Conservation (phyloP, 1,284 basidiomycete species). For the Cutaneotrichosporon spelunceum region DNA sequence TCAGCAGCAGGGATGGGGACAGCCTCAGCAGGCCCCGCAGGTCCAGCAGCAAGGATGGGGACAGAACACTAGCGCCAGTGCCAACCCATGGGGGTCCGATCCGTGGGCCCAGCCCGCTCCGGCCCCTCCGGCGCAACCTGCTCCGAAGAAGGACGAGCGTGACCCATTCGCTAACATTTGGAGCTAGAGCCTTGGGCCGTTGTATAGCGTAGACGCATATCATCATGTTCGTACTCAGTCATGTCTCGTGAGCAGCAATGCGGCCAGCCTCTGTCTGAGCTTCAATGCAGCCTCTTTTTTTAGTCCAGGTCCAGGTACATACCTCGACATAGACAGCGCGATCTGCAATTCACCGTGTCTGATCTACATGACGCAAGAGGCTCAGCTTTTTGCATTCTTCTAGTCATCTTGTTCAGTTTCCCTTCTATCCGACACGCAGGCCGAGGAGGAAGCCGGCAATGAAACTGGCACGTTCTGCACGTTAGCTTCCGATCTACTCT, state of each 20-base stretch:
- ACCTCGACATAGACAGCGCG: background rate
- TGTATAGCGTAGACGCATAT: slow-evolving; percentile 10
- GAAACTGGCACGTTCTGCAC: slow-evolving; percentile 55
- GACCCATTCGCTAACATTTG: slow-evolving; percentile 25
- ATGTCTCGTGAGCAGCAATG: background rate
- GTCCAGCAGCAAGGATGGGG: slow-evolving; percentile 13
- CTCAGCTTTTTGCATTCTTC: background rate
- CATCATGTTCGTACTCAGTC: background rate
- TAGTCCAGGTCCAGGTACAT: background rate
- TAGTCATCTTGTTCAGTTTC: background rate
- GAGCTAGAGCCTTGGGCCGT: slow-evolving; percentile 9
- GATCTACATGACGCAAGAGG: background rate
- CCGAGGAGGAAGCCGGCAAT: slow-evolving; percentile 56
- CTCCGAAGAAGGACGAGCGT: slow-evolving; percentile 36
- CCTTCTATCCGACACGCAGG: slow-evolving; percentile 53
- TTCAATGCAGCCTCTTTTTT: background rate
- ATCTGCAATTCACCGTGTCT: background rate
- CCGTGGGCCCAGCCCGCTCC: slow-evolving; percentile 28
- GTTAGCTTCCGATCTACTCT: background rate
- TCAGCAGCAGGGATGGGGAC: slow-evolving; percentile 6
- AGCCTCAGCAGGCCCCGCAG: slow-evolving; percentile 8
- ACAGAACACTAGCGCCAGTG: slow-evolving; percentile 1
- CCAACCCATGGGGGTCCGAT: slow-evolving; percentile 15
- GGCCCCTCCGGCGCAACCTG: slow-evolving; percentile 14
- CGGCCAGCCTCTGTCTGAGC: background rate